Base-by-base conservation (phyloP, 192 early-diverging fungal genomes). In the Coemansia sp. region DNA sequence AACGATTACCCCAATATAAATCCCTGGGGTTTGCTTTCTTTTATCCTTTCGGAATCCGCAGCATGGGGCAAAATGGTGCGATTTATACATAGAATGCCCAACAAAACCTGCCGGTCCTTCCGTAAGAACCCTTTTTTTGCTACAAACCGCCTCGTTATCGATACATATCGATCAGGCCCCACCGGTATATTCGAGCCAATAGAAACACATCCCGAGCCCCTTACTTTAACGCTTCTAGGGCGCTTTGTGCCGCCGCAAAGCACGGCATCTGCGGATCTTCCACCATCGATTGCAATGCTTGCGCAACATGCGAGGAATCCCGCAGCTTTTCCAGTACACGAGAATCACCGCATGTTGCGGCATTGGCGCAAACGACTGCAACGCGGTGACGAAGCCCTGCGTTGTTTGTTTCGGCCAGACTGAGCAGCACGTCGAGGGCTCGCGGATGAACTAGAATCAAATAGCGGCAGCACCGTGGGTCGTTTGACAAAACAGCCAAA, bases 401-500 rank as follows among this genome's bases (percentile, higher is more conserved):
- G 64, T 4, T 28, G 53, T 9, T 18, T 6, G 21, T 60, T 37
- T 40, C 42, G 26, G 50, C 52, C 36, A 70, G 59, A 0, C 36
- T 36, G 44, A 65, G 37, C n/a, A 69, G 51, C 64, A 76, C 74
- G 15, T 34, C 57, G 31, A 48, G 20, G 15, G 70, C 74, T 6
- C 73, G 67, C 31, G 68, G 76, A 48, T 71, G 81, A 1, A 58
- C 62, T 23, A 80, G 42, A 40, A 65, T 66, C 50, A 71, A 34
- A 18, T 70, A 82, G 36, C 75, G 74, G 66, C 64, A 70, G 53
- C 68, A 73, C 4, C 71, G 60, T 4, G 61, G 40, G 50, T 79
- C 71, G 42, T 64, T 74, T 3, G 86, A 84, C 38, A 98, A 73
- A 18, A 98, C 89, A 1, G 94, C 96, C 47, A 98, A 60, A 3